Evolutionary conservation across 441 rosid genomes (phyloP).

Genomic region (Erodium moschatum): DNA sequence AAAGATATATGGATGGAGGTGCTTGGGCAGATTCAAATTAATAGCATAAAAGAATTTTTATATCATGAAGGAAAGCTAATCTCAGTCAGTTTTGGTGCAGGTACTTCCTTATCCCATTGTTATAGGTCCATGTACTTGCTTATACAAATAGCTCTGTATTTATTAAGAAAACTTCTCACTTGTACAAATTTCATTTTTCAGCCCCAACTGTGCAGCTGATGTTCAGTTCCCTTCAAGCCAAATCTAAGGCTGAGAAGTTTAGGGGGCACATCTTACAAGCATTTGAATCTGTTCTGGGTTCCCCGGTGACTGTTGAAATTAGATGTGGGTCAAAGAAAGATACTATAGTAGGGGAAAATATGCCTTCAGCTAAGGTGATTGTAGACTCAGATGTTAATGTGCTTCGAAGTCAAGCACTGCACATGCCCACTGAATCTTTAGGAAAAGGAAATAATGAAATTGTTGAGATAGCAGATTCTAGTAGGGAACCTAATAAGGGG

Average conservation of each 20-base stretch:
- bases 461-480: conserved; percentile 58
- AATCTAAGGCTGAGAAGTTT: conserved; percentile 75
- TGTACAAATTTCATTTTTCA: conserved; percentile 23
- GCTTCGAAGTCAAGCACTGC: conserved; percentile 13
- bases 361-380: conserved; percentile 34
- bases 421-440: too few species aligned
- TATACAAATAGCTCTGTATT: neutral
- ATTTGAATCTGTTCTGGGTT: conserved; percentile 75
- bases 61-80: conserved; percentile 72
- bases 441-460: conserved; percentile 42
- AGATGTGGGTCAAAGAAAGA: conserved; percentile 42
- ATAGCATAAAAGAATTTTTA: conserved; percentile 57
- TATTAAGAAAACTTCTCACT: neutral
- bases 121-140: neutral
- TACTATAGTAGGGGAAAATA: neutral
- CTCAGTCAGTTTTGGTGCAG: conserved; percentile 81
- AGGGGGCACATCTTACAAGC: conserved; percentile 66
- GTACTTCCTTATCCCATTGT: conserved; percentile 27
- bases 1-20: conserved; percentile 87
- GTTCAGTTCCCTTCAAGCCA: conserved; percentile 59
- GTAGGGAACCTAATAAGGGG: conserved; percentile 26
- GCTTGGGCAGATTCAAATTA: conserved; percentile 51
- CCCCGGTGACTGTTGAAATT: conserved; percentile 73
- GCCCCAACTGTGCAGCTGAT: conserved; percentile 85
- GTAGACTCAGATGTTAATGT: neutral